Conservation (phyloP, 441 rosid species). For the Bruguiera hainesii region DNA sequence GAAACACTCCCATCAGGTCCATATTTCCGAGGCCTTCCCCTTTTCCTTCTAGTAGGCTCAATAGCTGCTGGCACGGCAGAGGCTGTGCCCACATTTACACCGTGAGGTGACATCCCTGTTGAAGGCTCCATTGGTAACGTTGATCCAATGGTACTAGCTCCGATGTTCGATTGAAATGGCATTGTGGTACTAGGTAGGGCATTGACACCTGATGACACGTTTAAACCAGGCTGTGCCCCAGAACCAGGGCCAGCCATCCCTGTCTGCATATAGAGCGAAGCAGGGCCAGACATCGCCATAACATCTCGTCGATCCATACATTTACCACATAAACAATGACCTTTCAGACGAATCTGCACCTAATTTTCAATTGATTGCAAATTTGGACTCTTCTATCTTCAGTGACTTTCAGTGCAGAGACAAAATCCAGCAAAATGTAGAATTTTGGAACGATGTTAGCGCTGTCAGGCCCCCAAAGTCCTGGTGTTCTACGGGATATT, state of each 20-base stretch:
- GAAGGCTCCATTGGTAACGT: slow-evolving; percentile 61
- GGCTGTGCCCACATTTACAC: slow-evolving; percentile 44
- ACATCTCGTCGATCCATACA: slow-evolving; percentile 97
- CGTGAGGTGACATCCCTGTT: slow-evolving; percentile 43
- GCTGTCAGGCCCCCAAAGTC: not conserved
- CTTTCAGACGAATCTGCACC: slow-evolving; percentile 23
- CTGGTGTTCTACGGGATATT: not conserved
- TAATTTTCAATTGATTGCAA: slow-evolving; percentile 14
- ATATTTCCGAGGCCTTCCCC: slow-evolving; percentile 90
- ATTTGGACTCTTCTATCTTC: slow-evolving; percentile 1
- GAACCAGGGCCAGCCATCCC: slow-evolving; percentile 62
- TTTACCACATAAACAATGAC: slow-evolving; percentile 33
- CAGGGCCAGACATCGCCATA: slow-evolving; percentile 67
- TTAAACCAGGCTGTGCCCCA: slow-evolving; percentile 54
- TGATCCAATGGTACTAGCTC: slow-evolving; percentile 49
- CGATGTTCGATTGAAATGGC: slow-evolving; percentile 50
- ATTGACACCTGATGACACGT: slow-evolving; percentile 58
- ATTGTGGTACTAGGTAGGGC: slow-evolving; percentile 50
- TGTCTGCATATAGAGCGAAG: slow-evolving; percentile 76
- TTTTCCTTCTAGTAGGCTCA: slow-evolving; percentile 69
- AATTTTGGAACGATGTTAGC: slow-evolving; percentile 13
- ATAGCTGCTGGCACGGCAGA: slow-evolving; percentile 32
- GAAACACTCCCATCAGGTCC: slow-evolving; percentile 83
- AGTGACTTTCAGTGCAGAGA: slow-evolving; percentile 10
- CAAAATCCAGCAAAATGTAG: slow-evolving; percentile 26